Conservation (phyloP, 2,329 filamentous ascomycete genomes). For the Helotiales sp. region DNA sequence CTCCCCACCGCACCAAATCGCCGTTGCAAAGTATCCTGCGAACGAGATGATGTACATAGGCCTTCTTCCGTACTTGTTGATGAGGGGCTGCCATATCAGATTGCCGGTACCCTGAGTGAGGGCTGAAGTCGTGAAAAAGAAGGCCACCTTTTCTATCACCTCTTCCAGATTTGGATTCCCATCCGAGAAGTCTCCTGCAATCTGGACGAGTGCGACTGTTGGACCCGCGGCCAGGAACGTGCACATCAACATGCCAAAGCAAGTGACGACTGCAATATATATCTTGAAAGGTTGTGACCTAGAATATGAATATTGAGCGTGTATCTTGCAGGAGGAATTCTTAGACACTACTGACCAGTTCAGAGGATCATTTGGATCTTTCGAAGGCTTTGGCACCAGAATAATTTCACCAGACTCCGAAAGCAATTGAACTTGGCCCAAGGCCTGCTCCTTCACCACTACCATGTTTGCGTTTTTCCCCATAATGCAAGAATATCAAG, state of each 20-base stretch:
- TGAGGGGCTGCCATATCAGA: slow-evolving; percentile 22
- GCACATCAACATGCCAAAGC: slow-evolving; percentile 19
- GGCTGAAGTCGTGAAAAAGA: slow-evolving; percentile 21
- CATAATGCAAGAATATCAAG: neutral
- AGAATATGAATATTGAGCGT: neutral
- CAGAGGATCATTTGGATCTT: slow-evolving; percentile 39
- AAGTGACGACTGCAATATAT: slow-evolving; percentile 13
- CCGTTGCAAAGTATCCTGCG: slow-evolving; percentile 42
- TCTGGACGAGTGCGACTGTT: slow-evolving; percentile 16
- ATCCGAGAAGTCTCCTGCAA: slow-evolving; percentile 17
- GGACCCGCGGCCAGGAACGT: slow-evolving; percentile 17
- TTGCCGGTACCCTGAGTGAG: slow-evolving; percentile 21
- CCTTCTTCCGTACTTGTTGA: slow-evolving; percentile 24
- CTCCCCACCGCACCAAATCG: slow-evolving; percentile 46
- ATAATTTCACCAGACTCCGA: slow-evolving; percentile 27
- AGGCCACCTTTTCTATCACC: slow-evolving; percentile 15
- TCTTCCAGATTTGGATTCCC: slow-evolving; percentile 8
- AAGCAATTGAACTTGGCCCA: slow-evolving; percentile 21
- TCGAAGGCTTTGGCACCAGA: slow-evolving; percentile 33
- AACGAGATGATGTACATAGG: slow-evolving; percentile 38
- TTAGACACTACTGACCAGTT: slow-evolving; percentile 32
- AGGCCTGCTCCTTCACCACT: slow-evolving; percentile 9
- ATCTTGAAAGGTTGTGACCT: slow-evolving; percentile 18
- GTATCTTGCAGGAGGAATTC: neutral
- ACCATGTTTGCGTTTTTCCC: slow-evolving; percentile 3